Base-by-base conservation (phyloP, 192 early-diverging fungal species). In the Rhizophagus clarus region DNA sequence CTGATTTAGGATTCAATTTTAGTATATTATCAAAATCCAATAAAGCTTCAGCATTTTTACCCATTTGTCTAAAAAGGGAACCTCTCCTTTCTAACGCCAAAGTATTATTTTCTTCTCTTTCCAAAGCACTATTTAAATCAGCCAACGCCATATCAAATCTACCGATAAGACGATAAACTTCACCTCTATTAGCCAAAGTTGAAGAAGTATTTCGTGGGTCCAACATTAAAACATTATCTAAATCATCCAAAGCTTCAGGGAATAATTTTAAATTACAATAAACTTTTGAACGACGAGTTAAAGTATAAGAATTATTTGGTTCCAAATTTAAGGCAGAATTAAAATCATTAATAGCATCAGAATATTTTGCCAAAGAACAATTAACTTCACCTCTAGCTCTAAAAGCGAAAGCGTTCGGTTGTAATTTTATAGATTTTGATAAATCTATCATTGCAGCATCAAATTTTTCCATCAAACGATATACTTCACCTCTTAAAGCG, bases 161-260 rank as follows among this genome's bases (percentile, higher is more conserved):
- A 26, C 62, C 61, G 0, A 77, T 24, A 15, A 77, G 34, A 62
- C 75, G 28, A 34, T 37, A 77, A 34, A 77, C 61, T 77, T 77
- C 75, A 34, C 75, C 75, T 10, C 75, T 62, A 77, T 77, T 77
- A 29, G 75, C 32, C 1, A 77, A 45, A 24, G 61, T 49, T 1
- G 49, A 66, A 34, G 62, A 66, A 28, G 63, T 56, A 51, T 74
- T 74, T 74, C 42, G 1, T 11, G 45, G 45, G 6, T 51, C 72
- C 5, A 56, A 74, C 2, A 14, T 26, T 26, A 74, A 74, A 17
- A 29, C 72, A 56, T 26, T 29, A 51, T 45, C 47, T 28, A 74
- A 51, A 74, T 74, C 72, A 26, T 20, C 20, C 42, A 74, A 74
- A 51, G 72, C 20, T 34, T 71, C 69, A 37, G 28, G 24, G 22